phyloP scores from a whole-genome alignment of 768 basidiomycete genomes.

The Rubroboletus pulcherrimus region DNA sequence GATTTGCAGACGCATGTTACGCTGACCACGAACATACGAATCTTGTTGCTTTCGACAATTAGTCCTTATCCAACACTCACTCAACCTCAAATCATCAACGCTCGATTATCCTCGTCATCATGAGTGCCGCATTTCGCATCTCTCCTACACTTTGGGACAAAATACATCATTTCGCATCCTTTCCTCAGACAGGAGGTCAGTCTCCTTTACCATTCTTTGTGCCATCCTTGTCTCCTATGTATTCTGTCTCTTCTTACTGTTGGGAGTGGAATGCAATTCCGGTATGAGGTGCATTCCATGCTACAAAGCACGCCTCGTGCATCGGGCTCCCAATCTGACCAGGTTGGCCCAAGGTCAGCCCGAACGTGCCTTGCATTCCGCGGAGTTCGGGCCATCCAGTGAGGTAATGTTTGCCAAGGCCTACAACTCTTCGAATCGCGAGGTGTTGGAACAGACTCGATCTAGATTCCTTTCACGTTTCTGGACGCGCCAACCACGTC shows the following conservation, averaged over 20 bases:
- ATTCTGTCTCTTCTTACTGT: too few relatives aligned
- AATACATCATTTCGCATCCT: slow-evolving; percentile 87
- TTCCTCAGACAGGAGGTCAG: slow-evolving; percentile 89
- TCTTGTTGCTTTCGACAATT: neutral
- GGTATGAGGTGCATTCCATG: neutral
- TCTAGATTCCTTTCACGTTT: neutral
- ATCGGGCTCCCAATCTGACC: neutral
- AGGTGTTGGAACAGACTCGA: neutral
- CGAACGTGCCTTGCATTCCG: neutral
- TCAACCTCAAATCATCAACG: neutral
- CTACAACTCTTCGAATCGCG: neutral
- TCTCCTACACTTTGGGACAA: slow-evolving; percentile 80
- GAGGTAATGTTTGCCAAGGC: neutral
- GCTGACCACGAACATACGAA: neutral
- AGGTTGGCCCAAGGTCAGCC: neutral
- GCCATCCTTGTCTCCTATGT: neutral
- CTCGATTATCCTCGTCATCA: slow-evolving; percentile 9
- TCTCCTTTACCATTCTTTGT: neutral
- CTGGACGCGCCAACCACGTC: neutral
- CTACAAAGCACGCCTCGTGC: neutral
- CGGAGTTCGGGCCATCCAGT: neutral
- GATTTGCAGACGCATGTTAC: slow-evolving; percentile 5
- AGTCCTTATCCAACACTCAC: neutral
- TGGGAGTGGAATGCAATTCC: neutral
- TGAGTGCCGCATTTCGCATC: slow-evolving; percentile 60